phyloP scores from a whole-genome alignment of 495 filamentous ascomycete species.

The Penicillium dipodomyicola region DNA sequence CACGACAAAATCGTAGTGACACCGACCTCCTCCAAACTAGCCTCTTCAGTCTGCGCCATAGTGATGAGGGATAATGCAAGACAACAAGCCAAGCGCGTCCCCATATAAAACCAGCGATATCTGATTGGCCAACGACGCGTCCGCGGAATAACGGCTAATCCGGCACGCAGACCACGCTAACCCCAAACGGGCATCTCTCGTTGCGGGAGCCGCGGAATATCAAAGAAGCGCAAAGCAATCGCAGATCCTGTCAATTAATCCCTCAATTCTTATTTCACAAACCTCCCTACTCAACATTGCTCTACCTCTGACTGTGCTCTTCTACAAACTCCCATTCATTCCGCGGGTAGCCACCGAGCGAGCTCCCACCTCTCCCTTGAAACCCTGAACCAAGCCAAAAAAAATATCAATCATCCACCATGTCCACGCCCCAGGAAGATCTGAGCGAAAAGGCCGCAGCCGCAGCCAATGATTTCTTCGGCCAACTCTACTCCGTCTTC shows the following conservation, averaged over 20 bases:
- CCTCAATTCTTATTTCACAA: conserved; percentile 1
- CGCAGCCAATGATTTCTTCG: conserved; percentile 37
- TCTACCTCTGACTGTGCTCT: neutral
- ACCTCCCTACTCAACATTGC: neutral
- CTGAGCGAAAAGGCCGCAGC: conserved; percentile 29
- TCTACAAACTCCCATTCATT: neutral
- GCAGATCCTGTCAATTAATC: conserved; percentile 10
- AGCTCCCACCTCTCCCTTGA: conserved; percentile 1
- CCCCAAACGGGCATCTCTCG: neutral
- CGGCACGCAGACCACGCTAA: conserved; percentile 6
- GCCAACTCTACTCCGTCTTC: conserved; percentile 31
- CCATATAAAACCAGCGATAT: conserved; percentile 7
- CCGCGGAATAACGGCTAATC: conserved; percentile 17
- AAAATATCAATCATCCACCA: conserved; percentile 18
- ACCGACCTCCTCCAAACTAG: conserved; percentile 41
- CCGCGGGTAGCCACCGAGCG: neutral
- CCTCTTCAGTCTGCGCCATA: conserved; percentile 42
- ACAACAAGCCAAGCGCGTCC: conserved; percentile 18
- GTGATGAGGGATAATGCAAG: conserved; percentile 8
- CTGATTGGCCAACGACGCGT: conserved; percentile 30
- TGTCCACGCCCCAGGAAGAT: conserved; percentile 25
- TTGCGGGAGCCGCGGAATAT: conserved; percentile 15
- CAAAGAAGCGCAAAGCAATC: conserved; percentile 14
- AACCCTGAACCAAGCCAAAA: neutral
- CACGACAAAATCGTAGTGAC: neutral